Evolutionary conservation across 768 basidiomycete species (phyloP).

Genomic region (Suillus weaverae): DNA sequence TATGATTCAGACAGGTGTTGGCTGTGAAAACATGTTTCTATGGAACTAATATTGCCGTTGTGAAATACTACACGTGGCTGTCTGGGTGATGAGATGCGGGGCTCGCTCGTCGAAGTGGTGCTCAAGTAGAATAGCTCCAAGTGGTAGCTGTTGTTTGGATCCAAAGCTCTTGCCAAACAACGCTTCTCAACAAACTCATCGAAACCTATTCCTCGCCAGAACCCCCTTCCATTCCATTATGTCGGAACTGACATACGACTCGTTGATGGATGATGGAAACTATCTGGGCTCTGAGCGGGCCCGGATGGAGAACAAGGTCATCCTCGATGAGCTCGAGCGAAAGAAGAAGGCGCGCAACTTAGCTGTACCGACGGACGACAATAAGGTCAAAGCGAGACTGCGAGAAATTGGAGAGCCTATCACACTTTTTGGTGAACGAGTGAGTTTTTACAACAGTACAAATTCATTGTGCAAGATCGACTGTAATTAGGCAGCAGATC

Average conservation of each 20-base stretch:
- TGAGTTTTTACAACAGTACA: conserved; percentile 42
- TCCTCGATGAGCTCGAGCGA: conserved; percentile 94
- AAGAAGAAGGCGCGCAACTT: conserved; percentile 93
- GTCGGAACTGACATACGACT: conserved; percentile 77
- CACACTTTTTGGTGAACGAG: conserved; percentile 95
- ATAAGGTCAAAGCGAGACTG: conserved; percentile 83
- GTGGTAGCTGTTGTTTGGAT: conserved; percentile 30
- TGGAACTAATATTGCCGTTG: not conserved
- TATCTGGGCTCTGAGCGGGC: conserved; percentile 75
- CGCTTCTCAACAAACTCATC: conserved; percentile 12
- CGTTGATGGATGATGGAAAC: conserved; percentile 75
- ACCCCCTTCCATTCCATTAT: conserved; percentile 37
- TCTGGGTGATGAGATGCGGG: not conserved
- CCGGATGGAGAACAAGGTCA: conserved; percentile 77
- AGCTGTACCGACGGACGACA: conserved; percentile 97
- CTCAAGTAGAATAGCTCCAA: conserved; percentile 8
- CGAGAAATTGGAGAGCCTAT: conserved; percentile 96
- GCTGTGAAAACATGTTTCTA: not conserved
- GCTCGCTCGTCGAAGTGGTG: too few species aligned
- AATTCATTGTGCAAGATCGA: conserved; percentile 14
- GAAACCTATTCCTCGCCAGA: conserved; percentile 18
- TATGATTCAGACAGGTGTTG: not conserved
- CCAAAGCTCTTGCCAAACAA: conserved; percentile 36
- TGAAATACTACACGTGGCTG: conserved; percentile 1
- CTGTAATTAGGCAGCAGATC: conserved; percentile 79